Evolutionary conservation across 2,329 filamentous ascomycete genomes (phyloP).

Genomic region (Fusarium oxysporum): DNA sequence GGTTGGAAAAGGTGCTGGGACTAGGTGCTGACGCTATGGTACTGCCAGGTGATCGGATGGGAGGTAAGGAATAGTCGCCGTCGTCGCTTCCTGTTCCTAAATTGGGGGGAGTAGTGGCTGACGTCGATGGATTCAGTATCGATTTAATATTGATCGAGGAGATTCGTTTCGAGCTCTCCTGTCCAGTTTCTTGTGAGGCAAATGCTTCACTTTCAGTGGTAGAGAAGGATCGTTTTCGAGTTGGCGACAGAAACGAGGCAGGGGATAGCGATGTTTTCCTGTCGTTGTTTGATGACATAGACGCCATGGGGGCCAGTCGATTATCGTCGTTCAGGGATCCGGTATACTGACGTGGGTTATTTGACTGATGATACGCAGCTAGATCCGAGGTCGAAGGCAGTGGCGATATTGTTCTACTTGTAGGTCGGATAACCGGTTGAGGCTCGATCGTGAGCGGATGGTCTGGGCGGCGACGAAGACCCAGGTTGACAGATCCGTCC

Average conservation of each 20-base stretch:
- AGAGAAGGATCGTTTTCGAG: conserved; percentile 76
- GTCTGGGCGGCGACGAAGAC: conserved; percentile 62
- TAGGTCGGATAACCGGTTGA: conserved; percentile 57
- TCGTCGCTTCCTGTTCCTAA: conserved; percentile 50
- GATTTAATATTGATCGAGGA: conserved; percentile 84
- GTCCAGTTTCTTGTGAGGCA: conserved; percentile 51
- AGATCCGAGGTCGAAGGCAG: conserved; percentile 58
- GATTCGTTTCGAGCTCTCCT: conserved; percentile 69
- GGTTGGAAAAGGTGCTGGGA: conserved; percentile 53
- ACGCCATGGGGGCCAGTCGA: conserved; percentile 66
- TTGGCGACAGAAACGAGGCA: conserved; percentile 68
- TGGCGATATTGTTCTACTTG: conserved; percentile 58
- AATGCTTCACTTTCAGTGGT: conserved; percentile 65
- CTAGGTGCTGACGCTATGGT: conserved; percentile 56
- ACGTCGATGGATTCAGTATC: conserved; percentile 71
- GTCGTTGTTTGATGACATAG: conserved; percentile 58
- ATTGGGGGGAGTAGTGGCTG: conserved; percentile 39
- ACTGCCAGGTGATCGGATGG: conserved; percentile 57
- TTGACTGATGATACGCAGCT: conserved; percentile 63
- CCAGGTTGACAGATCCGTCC: conserved; percentile 74
- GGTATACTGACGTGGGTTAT: conserved; percentile 51
- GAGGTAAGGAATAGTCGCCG: conserved; percentile 56
- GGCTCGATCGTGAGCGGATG: conserved; percentile 61
- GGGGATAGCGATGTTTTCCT: conserved; percentile 70
- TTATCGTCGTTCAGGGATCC: conserved; percentile 67